phyloP scores from a whole-genome alignment of 371 early-diverging fungal species.

The Coemansia sp. region DNA sequence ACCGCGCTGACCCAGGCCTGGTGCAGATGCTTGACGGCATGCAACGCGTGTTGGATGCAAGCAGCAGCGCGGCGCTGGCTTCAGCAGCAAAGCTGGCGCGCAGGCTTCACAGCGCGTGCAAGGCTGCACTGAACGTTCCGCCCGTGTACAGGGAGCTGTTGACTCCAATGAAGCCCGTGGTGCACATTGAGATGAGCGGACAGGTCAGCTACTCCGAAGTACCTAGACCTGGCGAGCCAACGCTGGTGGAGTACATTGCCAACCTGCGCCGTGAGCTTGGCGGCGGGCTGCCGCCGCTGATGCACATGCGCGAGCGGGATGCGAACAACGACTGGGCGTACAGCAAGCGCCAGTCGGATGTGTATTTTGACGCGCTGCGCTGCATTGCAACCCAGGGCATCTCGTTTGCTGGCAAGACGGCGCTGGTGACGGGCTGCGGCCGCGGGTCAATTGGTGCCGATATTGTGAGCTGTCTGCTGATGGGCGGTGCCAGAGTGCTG shows the following conservation, averaged over 20 bases:
- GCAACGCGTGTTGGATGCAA: slow-evolving; percentile 36
- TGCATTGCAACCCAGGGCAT: slow-evolving; percentile 78
- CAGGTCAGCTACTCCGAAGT: slow-evolving; percentile 54
- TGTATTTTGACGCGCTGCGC: slow-evolving; percentile 72
- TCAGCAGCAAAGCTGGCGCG: slow-evolving; percentile 2
- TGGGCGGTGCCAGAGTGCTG: slow-evolving; percentile 91
- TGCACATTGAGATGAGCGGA: slow-evolving; percentile 72
- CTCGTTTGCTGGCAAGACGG: slow-evolving; percentile 79
- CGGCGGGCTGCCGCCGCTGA: too few species aligned
- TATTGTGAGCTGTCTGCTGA: slow-evolving; percentile 82
- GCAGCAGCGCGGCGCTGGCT: background rate
- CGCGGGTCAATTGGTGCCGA: slow-evolving; percentile 91
- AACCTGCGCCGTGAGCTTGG: too few species aligned
- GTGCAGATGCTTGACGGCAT: slow-evolving; percentile 54
- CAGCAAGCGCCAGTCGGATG: background rate
- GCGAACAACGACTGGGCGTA: too few species aligned
- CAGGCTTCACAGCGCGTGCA: slow-evolving; percentile 6
- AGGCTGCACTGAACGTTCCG: background rate
- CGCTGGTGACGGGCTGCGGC: slow-evolving; percentile 90
- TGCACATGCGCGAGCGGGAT: too few species aligned
- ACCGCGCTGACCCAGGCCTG: slow-evolving; percentile 33
- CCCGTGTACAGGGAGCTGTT: slow-evolving; percentile 62
- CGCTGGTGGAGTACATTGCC: too few species aligned
- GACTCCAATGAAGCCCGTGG: slow-evolving; percentile 81
- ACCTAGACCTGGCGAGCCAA: too few species aligned